phyloP scores from a whole-genome alignment of 164 flowering plant genomes.

The Malania oleifera region DNA sequence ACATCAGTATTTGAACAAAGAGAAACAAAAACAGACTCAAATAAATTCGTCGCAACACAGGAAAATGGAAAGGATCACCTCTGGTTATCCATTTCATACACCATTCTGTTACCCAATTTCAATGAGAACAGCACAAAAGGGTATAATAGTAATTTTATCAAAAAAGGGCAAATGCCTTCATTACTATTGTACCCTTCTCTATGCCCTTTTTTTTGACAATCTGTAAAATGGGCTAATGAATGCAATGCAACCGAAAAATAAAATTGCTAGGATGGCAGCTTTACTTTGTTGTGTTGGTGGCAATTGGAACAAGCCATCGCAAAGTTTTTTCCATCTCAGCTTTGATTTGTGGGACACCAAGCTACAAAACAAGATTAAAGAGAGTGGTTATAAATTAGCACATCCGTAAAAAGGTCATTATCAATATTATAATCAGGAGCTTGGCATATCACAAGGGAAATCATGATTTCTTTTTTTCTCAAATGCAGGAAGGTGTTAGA shows the following conservation, averaged over 20 bases:
- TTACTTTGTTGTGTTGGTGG: constrained; percentile 94
- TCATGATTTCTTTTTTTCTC: too few species aligned
- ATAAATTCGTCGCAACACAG: not conserved
- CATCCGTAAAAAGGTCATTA: not conserved
- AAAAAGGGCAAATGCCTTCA: too few species aligned
- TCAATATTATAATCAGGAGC: too few species aligned
- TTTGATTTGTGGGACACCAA: constrained; percentile 75
- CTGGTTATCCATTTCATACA: too few species aligned
- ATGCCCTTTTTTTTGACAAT: too few species aligned
- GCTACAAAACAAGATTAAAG: constrained; percentile 35
- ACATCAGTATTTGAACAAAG: not conserved
- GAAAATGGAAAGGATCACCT: too few species aligned
- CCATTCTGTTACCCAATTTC: too few species aligned
- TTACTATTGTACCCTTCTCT: too few species aligned
- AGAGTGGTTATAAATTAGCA: not conserved
- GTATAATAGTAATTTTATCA: too few species aligned
- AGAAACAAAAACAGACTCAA: not conserved
- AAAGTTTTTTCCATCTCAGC: constrained; percentile 97
- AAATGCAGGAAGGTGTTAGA: too few species aligned
- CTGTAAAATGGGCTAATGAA: not conserved
- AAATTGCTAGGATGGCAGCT: not conserved
- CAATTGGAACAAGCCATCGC: constrained; percentile 98
- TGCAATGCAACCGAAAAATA: not conserved
- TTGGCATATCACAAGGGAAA: too few species aligned
- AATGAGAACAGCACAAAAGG: too few species aligned